Evolutionary conservation across 441 rosid species (phyloP).

Genomic region (Croton laevigatus): DNA sequence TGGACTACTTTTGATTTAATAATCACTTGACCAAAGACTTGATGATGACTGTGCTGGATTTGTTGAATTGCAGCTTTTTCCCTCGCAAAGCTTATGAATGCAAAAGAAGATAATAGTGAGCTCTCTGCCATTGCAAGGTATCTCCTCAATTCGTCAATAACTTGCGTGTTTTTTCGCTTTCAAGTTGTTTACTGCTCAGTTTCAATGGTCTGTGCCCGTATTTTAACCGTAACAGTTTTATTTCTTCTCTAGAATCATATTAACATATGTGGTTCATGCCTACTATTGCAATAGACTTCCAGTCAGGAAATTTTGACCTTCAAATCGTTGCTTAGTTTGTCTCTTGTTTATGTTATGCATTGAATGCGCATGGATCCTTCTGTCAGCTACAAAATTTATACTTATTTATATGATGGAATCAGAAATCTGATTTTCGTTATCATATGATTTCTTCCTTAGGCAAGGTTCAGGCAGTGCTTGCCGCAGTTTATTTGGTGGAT

Average conservation of each 20-base stretch:
- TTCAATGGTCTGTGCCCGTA: constrained; percentile 1
- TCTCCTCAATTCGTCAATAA: neutral
- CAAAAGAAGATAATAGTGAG: constrained; percentile 71
- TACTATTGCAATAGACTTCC: neutral
- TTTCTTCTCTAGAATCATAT: neutral
- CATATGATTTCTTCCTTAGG: constrained; percentile 36
- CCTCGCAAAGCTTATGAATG: constrained; percentile 93
- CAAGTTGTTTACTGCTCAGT: neutral
- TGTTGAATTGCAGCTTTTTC: constrained; percentile 56
- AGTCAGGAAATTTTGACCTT: neutral
- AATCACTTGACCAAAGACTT: neutral
- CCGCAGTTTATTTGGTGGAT: constrained; percentile 96
- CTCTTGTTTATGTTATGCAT: neutral
- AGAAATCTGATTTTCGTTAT: constrained; percentile 10
- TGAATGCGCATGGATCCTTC: neutral
- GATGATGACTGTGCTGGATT: neutral
- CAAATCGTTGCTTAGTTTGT: neutral
- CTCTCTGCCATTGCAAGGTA: constrained; percentile 98
- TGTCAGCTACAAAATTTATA: neutral
- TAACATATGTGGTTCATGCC: neutral
- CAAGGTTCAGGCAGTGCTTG: constrained; percentile 99
- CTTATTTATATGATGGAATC: neutral
- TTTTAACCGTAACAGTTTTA: neutral
- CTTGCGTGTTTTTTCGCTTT: neutral
- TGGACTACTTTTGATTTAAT: neutral